phyloP scores from a whole-genome alignment of 2,329 filamentous ascomycete species.

The Botrytis pseudocinerea region DNA sequence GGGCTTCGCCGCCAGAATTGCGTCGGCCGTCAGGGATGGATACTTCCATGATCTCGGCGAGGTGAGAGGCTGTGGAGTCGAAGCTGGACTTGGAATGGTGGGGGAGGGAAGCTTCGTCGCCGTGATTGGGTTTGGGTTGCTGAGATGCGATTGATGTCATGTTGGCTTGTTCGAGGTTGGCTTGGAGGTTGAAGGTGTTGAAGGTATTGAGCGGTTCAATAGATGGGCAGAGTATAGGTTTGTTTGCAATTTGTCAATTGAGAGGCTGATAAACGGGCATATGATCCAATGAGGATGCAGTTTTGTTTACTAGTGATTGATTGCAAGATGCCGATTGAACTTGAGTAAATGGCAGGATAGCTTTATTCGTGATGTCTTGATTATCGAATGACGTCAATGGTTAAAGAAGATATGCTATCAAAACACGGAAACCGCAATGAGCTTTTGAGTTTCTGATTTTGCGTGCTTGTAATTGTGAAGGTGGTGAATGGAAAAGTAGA shows the following conservation, averaged over 20 bases:
- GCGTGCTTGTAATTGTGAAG: background rate
- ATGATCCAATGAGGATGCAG: background rate
- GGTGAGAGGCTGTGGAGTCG: background rate
- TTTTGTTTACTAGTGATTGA: background rate
- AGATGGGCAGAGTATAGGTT: background rate
- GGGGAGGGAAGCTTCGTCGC: background rate
- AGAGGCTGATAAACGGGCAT: background rate
- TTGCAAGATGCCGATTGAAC: background rate
- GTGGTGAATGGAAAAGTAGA: background rate
- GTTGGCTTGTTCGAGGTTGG: background rate
- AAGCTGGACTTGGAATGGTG: conserved; percentile 4
- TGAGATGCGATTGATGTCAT: conserved; percentile 3
- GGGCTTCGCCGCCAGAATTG: conserved; percentile 33
- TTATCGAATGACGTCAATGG: background rate
- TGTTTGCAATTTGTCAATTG: background rate
- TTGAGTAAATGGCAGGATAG: background rate
- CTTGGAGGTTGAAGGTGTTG: background rate
- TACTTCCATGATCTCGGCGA: background rate
- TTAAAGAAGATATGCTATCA: background rate
- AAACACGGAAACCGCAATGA: background rate
- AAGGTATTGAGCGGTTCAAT: background rate
- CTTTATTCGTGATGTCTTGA: background rate
- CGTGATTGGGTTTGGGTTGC: background rate
- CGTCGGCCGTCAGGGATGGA: conserved; percentile 33
- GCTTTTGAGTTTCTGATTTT: background rate